Evolutionary conservation across 495 filamentous ascomycete species (phyloP), one percentile per base, ranked within the genome.

Genomic region (Pseudoneurospora amorphoporcata): DNA sequence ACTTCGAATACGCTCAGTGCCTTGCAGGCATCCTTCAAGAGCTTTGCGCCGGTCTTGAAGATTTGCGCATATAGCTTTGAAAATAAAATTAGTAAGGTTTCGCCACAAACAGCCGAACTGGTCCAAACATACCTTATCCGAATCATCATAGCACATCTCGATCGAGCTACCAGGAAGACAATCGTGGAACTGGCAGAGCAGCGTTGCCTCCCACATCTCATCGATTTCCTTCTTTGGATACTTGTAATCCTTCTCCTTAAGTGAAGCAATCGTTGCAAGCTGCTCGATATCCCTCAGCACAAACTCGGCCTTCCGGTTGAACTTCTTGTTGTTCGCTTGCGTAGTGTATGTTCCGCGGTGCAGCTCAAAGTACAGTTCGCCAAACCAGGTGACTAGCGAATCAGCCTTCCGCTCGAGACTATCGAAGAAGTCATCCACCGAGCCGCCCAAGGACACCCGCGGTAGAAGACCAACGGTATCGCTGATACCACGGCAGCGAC

Each of bases 281-380:
- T 92, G 88, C 79, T 99, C 95, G 23, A 99, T 82, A 73, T 97
- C 92, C 38, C 93, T 91, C 53, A 99, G 84, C 82, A 97, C 79
- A 68, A 91, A 88, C 79, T 99, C 95, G 0, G 93, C 85, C 75
- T 89, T 91, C 69, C 95, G 88, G 78, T 99, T 99, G 82, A 95
- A 94, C 71, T 88, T 88, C 82, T 99, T 99, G 83, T 97, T 99
- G 81, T 97, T 97, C 58, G 94, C 92, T 79, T 99, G 95, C 0
- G 95, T 97, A 1, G 95, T 99, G 82, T 98, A 98, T 8, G 94
- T 97, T 69, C 95, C 95, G 69, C 95, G 91, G 78, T 99, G 95
- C 35, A 98, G 87, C 81, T 99, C 95, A 76, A 99, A 95, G 80
- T 99, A 99, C 29, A 99, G 88, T 83, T 99, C 95, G 38, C 95